These are phyloP conservation scores for Pseudogymnoascus sp. DNA, from an alignment of 2,329 filamentous ascomycete species.

Conservation along the genomic window DNA sequence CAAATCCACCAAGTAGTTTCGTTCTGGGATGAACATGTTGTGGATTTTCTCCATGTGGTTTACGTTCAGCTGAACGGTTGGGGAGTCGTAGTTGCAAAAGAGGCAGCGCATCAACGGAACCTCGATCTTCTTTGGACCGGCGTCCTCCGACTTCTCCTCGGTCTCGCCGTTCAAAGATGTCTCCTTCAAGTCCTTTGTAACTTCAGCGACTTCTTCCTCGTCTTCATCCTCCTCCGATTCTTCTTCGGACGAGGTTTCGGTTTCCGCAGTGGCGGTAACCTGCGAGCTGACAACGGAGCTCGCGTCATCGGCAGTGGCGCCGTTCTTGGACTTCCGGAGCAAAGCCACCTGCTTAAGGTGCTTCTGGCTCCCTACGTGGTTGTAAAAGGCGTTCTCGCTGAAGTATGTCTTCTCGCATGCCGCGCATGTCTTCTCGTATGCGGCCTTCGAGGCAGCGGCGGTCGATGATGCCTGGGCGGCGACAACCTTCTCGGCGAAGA, in stretches of 20 bases:
- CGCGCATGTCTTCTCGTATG: constrained; percentile 77
- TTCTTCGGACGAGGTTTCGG: constrained; percentile 56
- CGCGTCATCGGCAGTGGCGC: constrained; percentile 53
- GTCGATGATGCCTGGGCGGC: constrained; percentile 80
- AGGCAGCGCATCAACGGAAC: constrained; percentile 53
- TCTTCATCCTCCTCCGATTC: constrained; percentile 74
- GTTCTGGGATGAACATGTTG: constrained; percentile 93
- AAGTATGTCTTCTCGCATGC: constrained; percentile 89
- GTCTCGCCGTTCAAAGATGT: constrained; percentile 21
- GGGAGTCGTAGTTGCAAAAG: constrained; percentile 86
- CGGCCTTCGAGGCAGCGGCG: constrained; percentile 79
- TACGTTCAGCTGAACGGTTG: constrained; percentile 68
- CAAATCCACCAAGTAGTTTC: constrained; percentile 71
- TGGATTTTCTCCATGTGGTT: constrained; percentile 89
- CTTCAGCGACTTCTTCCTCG: constrained; percentile 68
- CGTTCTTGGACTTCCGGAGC: constrained; percentile 32
- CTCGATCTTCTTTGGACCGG: constrained; percentile 34
- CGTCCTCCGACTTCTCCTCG: constrained; percentile 34
- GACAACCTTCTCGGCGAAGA: constrained; percentile 92
- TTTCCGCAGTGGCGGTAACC: constrained; percentile 23
- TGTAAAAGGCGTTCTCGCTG: constrained; percentile 92
- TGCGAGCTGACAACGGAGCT: constrained; percentile 71
- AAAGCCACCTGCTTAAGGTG: constrained; percentile 66
- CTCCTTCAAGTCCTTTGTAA: constrained; percentile 31
- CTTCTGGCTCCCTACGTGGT: constrained; percentile 86